These are phyloP conservation scores for Arachis stenosperma DNA, from an alignment of 306 rosid species.

Conservation along the genomic window DNA sequence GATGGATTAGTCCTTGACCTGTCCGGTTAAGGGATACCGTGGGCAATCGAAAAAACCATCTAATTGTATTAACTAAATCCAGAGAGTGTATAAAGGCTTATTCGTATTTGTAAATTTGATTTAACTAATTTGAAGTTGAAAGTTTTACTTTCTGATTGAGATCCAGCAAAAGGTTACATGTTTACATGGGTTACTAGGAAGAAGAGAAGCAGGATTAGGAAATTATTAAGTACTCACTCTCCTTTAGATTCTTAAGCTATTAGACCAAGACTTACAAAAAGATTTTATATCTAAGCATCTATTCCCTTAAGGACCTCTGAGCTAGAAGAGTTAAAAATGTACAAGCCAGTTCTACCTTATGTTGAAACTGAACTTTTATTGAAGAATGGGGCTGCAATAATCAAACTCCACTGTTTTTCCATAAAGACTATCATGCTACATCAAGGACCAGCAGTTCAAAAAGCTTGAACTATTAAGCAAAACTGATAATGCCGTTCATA, in stretches of 20 bases:
- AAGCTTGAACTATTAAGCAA: conserved; percentile 3
- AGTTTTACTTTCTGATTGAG: background rate
- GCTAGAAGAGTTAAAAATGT: background rate
- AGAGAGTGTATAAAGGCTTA: background rate
- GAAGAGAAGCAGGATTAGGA: background rate
- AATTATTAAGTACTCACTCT: background rate
- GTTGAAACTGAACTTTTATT: background rate
- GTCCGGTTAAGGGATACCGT: too few relatives aligned
- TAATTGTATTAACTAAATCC: too few relatives aligned
- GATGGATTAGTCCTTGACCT: too few relatives aligned
- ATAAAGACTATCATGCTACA: background rate
- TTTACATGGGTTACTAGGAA: conserved; percentile 8
- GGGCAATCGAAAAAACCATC: too few relatives aligned
- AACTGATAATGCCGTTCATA: conserved; percentile 11
- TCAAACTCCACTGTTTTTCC: background rate
- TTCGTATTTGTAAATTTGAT: conserved; percentile 1
- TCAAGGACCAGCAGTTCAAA: conserved; percentile 17
- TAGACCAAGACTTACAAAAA: background rate
- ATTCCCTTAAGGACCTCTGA: background rate
- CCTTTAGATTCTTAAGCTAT: background rate
- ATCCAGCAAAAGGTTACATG: background rate
- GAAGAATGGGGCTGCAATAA: background rate
- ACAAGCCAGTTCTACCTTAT: conserved; percentile 1
- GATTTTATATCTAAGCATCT: background rate
- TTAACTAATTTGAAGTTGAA: conserved; percentile 11